Evolutionary conservation across 2,329 filamentous ascomycete species (phyloP).

Genomic region (Stemphylium beticola): DNA sequence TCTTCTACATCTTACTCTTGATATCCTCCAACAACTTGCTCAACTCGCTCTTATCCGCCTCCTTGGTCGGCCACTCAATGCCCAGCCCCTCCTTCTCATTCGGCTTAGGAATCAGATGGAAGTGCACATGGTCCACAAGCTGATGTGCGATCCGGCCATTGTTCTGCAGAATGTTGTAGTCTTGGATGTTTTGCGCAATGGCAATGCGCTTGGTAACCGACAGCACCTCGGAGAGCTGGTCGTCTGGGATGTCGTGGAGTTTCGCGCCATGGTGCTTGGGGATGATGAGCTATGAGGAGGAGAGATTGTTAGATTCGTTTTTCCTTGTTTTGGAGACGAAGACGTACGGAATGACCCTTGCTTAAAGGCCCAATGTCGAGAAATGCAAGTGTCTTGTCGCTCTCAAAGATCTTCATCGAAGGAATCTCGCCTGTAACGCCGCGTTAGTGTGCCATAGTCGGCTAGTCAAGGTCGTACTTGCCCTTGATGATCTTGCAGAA

Average conservation of each 20-base stretch:
- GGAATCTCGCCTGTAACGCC: conserved; percentile 80
- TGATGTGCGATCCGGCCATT: conserved; percentile 93
- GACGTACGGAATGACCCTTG: conserved; percentile 82
- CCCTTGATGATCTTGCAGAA: conserved; percentile 99
- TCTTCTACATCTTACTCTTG: conserved; percentile 79
- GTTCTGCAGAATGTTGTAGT: conserved; percentile 97
- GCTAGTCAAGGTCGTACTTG: conserved; percentile 37
- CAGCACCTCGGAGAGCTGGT: conserved; percentile 80
- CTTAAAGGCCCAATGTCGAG: conserved; percentile 93
- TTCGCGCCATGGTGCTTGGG: conserved; percentile 94
- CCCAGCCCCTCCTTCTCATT: conserved; percentile 79
- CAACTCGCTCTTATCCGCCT: conserved; percentile 80
- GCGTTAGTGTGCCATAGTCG: neutral
- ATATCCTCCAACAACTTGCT: conserved; percentile 82
- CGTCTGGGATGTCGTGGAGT: conserved; percentile 90
- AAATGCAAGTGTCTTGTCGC: conserved; percentile 90
- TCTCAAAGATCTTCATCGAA: conserved; percentile 95
- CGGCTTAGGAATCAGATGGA: conserved; percentile 98
- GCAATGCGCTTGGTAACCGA: conserved; percentile 89
- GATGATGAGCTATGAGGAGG: conserved; percentile 79
- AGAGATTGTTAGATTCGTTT: neutral
- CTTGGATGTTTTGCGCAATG: conserved; percentile 71
- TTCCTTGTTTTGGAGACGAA: neutral
- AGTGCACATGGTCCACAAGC: conserved; percentile 90
- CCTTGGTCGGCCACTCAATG: conserved; percentile 78